A percentile compares a stretch with the other conserved stretches of the same genome.
Evolutionary conservation across 108 stramenopile genomes (phyloP).

Genomic region (Cyclotella kingstonii): DNA sequence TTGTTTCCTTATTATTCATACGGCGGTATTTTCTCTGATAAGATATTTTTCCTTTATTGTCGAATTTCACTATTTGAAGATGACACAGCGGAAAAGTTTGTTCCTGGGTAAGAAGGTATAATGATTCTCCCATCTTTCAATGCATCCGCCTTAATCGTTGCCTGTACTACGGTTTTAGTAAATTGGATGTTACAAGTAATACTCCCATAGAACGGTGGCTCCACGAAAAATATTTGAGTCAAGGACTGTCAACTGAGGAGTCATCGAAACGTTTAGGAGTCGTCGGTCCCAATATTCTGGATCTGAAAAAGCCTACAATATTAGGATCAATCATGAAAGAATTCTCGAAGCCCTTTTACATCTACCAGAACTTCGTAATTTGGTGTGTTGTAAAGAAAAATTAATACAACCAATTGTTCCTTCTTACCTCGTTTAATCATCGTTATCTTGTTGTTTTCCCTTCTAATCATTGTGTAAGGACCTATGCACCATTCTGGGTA

Average conservation of each 20-base stretch:
- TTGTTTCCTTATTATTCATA: too few species aligned
- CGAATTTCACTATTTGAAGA: too few species aligned
- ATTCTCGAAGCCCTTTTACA: conserved; percentile 60
- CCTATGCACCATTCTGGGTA: conserved; percentile 18
- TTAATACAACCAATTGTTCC: too few species aligned
- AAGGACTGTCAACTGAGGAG: conserved; percentile 47
- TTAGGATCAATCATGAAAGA: conserved; percentile 42
- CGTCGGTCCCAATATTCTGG: conserved; percentile 52
- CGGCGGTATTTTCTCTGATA: too few species aligned
- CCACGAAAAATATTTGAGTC: conserved; percentile 8
- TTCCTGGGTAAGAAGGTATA: conserved; percentile 36
- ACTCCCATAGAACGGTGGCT: conserved; percentile 38
- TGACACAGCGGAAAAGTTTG: conserved; percentile 11
- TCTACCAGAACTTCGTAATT: conserved; percentile 65
- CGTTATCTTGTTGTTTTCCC: too few species aligned
- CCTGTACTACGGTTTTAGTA: too few species aligned
- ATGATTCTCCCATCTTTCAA: too few species aligned
- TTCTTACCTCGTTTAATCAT: too few species aligned
- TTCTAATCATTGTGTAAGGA: too few species aligned
- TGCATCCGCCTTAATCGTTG: not conserved
- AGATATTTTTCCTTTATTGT: too few species aligned
- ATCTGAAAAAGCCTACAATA: conserved; percentile 47
- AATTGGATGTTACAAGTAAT: conserved; percentile 18
- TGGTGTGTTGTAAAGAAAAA: too few species aligned
- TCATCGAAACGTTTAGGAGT: conserved; percentile 26